phyloP scores from a whole-genome alignment of 2,329 filamentous ascomycete species.

The Fusarium verrucosum region DNA sequence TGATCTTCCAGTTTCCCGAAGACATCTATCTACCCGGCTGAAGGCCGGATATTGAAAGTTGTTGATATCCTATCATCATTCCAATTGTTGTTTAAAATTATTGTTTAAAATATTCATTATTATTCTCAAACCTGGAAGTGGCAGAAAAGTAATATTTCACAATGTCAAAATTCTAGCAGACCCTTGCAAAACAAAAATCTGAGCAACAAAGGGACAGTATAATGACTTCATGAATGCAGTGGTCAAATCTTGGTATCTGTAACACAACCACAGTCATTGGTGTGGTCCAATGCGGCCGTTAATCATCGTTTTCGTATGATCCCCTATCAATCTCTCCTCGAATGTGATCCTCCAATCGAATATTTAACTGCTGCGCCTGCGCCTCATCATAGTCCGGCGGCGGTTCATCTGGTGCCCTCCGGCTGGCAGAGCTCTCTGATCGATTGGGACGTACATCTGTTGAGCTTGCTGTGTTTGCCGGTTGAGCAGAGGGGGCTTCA shows the following conservation, averaged over 20 bases:
- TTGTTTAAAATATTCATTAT: not conserved
- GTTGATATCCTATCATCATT: not conserved
- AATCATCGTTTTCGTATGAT: slow-evolving; percentile 44
- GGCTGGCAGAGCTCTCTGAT: slow-evolving; percentile 51
- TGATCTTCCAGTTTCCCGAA: slow-evolving; percentile 29
- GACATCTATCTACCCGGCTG: not conserved
- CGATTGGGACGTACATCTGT: slow-evolving; percentile 43
- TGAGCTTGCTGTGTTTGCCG: slow-evolving; percentile 41
- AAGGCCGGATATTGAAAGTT: slow-evolving; percentile 11
- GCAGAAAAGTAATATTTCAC: not conserved
- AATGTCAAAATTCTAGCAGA: slow-evolving; percentile 19
- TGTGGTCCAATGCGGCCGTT: slow-evolving; percentile 33
- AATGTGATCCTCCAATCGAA: slow-evolving; percentile 73
- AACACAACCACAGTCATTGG: slow-evolving; percentile 32
- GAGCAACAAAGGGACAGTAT: slow-evolving; percentile 26
- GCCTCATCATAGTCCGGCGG: slow-evolving; percentile 93
- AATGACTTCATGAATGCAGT: slow-evolving; percentile 34
- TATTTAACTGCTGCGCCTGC: slow-evolving; percentile 73
- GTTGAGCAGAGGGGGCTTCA: slow-evolving; percentile 63
- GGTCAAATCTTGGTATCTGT: slow-evolving; percentile 38
- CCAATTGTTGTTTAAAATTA: not conserved
- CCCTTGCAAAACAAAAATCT: slow-evolving; percentile 18
- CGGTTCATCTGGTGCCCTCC: slow-evolving; percentile 72
- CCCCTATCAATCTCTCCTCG: slow-evolving; percentile 76
- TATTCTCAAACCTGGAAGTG: not conserved